Evolutionary conservation across 2,329 filamentous ascomycete genomes (phyloP).

Genomic region (Ceratocystis harringtonii): DNA sequence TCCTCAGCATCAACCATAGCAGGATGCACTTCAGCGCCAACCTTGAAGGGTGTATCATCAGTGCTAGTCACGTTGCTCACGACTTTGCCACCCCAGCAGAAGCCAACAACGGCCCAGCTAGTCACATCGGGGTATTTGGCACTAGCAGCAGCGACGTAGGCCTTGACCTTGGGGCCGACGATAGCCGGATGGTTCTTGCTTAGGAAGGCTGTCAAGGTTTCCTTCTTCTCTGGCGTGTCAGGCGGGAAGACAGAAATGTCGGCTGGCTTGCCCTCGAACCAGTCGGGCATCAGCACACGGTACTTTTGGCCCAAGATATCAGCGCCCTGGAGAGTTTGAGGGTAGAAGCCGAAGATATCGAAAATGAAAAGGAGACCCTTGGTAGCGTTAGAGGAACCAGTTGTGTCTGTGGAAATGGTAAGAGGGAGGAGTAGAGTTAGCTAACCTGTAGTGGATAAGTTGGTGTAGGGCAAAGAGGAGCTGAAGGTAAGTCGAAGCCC

Average conservation of each 20-base stretch:
- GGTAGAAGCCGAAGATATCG: constrained; percentile 57
- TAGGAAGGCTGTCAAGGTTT: constrained; percentile 44
- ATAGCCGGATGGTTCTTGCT: constrained; percentile 33
- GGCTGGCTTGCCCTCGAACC: constrained; percentile 62
- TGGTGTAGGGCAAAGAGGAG: background rate
- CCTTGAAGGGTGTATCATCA: constrained; percentile 28
- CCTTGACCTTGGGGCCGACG: constrained; percentile 36
- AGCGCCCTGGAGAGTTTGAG: constrained; percentile 54
- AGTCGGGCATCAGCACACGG: constrained; percentile 82
- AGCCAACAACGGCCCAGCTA: constrained; percentile 46
- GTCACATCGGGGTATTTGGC: constrained; percentile 39
- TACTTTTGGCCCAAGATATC: constrained; percentile 57
- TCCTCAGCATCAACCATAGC: constrained; percentile 51
- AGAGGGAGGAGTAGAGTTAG: background rate
- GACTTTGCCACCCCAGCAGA: constrained; percentile 61
- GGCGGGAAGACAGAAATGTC: constrained; percentile 47
- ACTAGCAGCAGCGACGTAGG: constrained; percentile 39
- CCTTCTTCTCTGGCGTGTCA: constrained; percentile 47
- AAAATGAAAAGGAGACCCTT: constrained; percentile 48
- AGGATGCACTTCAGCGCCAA: constrained; percentile 43
- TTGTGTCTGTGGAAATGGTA: constrained; percentile 27
- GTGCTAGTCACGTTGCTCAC: constrained; percentile 36
- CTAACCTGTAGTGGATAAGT: background rate
- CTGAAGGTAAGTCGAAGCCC: background rate
- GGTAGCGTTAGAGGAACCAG: constrained; percentile 32